Conservation (phyloP, 1,284 basidiomycete species). For the Fistulinella cinereoalba region DNA sequence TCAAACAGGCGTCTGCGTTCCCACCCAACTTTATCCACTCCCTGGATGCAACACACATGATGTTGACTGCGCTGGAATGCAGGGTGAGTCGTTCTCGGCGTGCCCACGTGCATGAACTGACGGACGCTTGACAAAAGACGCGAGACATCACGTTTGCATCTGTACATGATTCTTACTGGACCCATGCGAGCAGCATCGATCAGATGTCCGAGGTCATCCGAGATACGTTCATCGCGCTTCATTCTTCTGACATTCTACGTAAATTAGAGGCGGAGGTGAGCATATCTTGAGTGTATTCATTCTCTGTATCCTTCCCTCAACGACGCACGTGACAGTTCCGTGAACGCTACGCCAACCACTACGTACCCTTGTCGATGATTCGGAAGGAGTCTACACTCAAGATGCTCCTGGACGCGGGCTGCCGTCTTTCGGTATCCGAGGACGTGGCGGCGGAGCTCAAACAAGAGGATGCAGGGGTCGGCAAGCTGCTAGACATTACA, state of each 20-base stretch:
- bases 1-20: slow-evolving; percentile 95
- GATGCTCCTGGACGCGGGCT: slow-evolving; percentile 42
- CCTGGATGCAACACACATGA: slow-evolving; percentile 98
- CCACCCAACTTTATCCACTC: slow-evolving; percentile 99
- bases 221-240: slow-evolving; percentile 91
- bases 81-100: slow-evolving; percentile 45
- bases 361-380: slow-evolving; percentile 64
- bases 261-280: slow-evolving; percentile 60
- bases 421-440: slow-evolving; percentile 40
- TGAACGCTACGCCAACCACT: slow-evolving; percentile 74
- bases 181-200: slow-evolving; percentile 87
- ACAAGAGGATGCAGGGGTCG: slow-evolving; percentile 27
- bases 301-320: not conserved
- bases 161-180: slow-evolving; percentile 99
- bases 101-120: not conserved
- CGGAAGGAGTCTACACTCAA: slow-evolving; percentile 37
- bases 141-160: slow-evolving; percentile 84
- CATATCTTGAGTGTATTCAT: too few relatives aligned
- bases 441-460: slow-evolving; percentile 41
- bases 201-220: slow-evolving; percentile 89
- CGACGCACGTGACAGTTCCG: slow-evolving; percentile 53
- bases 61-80: slow-evolving; percentile 94
- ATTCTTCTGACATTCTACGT: slow-evolving; percentile 80
- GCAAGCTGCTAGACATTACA: slow-evolving; percentile 23
- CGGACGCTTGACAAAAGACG: slow-evolving; percentile 44